Conservation (phyloP, 257 asterid genomes). For the Dorcoceras hygrometricum region DNA sequence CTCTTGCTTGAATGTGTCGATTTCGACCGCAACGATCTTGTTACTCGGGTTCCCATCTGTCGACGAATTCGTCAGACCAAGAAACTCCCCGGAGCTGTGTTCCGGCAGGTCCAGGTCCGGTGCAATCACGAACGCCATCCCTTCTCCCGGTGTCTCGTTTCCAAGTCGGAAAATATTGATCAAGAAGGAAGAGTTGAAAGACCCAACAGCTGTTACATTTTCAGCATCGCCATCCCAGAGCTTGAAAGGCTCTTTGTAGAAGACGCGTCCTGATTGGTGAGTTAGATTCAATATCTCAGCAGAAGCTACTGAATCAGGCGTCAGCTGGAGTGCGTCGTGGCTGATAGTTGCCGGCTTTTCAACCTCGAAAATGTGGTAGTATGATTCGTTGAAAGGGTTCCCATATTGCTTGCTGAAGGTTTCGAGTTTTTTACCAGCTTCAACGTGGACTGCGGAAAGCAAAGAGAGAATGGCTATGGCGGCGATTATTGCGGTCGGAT, state of each 20-base stretch:
- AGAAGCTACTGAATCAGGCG: conserved; percentile 8
- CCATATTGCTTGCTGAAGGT: conserved; percentile 16
- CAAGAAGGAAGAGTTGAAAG: conserved; percentile 37
- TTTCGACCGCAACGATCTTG: conserved; percentile 35
- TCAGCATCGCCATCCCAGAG: conserved; percentile 26
- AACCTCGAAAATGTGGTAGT: too few relatives aligned
- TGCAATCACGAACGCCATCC: conserved; percentile 36
- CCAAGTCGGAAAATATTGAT: background rate
- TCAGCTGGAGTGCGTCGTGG: conserved; percentile 27
- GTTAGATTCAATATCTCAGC: background rate
- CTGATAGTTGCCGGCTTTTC: too few relatives aligned
- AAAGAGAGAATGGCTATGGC: background rate
- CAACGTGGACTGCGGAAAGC: too few relatives aligned
- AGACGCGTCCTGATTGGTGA: conserved; percentile 21
- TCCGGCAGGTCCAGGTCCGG: conserved; percentile 27
- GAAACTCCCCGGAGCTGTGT: conserved; percentile 33
- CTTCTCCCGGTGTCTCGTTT: conserved; percentile 19
- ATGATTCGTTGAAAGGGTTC: background rate
- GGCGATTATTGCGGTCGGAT: background rate
- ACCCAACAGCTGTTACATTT: conserved; percentile 1
- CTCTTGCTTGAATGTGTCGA: conserved; percentile 30
- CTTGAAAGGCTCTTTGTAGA: conserved; percentile 17
- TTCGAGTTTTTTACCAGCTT: background rate
- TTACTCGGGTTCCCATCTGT: conserved; percentile 18
- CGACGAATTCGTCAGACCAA: conserved; percentile 35